Evolutionary conservation across 305 asterid genomes (phyloP).

Genomic region (Fraxinus paxiana): DNA sequence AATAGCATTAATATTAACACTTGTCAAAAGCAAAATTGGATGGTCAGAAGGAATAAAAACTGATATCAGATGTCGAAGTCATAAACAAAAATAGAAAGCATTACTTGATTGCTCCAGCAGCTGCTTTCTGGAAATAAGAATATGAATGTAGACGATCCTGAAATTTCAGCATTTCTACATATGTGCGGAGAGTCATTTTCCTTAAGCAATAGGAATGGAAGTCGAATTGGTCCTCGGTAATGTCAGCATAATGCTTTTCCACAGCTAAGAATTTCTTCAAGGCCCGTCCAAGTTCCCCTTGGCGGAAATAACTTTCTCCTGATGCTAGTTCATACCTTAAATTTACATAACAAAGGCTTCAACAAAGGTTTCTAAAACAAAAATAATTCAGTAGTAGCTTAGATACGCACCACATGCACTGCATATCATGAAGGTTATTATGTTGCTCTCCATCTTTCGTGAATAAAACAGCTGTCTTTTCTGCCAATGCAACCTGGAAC

Average conservation of each 20-base stretch:
- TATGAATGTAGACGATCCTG: constrained; percentile 90
- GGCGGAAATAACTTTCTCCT: constrained; percentile 88
- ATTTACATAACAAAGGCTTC: constrained; percentile 20
- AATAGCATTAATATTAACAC: constrained; percentile 1
- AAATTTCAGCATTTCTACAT: constrained; percentile 84
- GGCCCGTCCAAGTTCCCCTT: constrained; percentile 87
- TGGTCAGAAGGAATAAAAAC: background rate
- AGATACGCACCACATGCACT: constrained; percentile 93
- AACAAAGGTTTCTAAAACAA: constrained; percentile 4
- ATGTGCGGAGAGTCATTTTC: constrained; percentile 91
- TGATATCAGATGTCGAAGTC: constrained; percentile 2
- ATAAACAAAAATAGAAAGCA: constrained; percentile 21
- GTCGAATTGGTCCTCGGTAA: constrained; percentile 94
- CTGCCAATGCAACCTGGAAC: constrained; percentile 79
- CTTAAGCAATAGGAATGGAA: constrained; percentile 93
- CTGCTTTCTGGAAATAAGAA: constrained; percentile 89
- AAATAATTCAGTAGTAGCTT: background rate
- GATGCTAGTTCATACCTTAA: constrained; percentile 92
- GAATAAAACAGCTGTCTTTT: constrained; percentile 86
- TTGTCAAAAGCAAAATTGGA: background rate
- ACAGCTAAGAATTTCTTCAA: constrained; percentile 93
- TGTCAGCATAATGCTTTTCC: constrained; percentile 94
- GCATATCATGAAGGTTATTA: constrained; percentile 96
- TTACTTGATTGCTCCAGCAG: constrained; percentile 75
- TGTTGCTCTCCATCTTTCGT: constrained; percentile 99